These are phyloP conservation scores for Aspergillus fumigatiaffinis DNA, from an alignment of 2,329 filamentous ascomycete genomes.

Conservation along the genomic window DNA sequence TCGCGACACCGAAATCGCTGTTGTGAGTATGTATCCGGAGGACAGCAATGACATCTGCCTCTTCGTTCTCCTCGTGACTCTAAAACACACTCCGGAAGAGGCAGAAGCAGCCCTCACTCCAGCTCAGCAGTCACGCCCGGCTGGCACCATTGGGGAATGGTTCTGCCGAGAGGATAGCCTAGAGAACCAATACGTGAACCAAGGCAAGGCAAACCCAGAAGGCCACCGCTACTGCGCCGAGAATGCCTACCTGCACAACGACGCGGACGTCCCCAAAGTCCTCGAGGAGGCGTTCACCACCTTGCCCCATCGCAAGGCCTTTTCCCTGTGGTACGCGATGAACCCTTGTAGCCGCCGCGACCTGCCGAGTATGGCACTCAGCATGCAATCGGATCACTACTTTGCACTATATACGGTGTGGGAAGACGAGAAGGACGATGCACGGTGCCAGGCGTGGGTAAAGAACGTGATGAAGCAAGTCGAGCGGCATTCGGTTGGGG, in stretches of 20 bases:
- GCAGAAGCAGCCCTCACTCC: not conserved
- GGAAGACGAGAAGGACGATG: constrained; percentile 46
- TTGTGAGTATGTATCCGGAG: not conserved
- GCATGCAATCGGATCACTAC: constrained; percentile 55
- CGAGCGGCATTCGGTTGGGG: constrained; percentile 43
- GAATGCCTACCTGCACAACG: constrained; percentile 49
- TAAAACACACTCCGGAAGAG: not conserved
- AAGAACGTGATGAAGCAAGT: constrained; percentile 38
- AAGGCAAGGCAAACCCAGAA: constrained; percentile 44
- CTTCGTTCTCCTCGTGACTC: not conserved
- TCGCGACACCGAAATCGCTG: not conserved
- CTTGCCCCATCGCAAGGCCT: constrained; percentile 45
- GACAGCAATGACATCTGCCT: not conserved
- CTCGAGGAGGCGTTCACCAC: constrained; percentile 48
- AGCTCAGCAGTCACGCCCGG: not conserved
- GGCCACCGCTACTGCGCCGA: constrained; percentile 48
- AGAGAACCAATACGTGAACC: constrained; percentile 21
- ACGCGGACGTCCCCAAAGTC: constrained; percentile 37
- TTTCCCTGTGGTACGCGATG: constrained; percentile 52
- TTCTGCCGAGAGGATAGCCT: not conserved
- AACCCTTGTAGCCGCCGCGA: constrained; percentile 42
- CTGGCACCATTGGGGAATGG: not conserved
- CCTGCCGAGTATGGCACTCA: constrained; percentile 51
- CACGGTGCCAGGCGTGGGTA: constrained; percentile 44
- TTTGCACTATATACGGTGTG: constrained; percentile 53